Evolutionary conservation across 148 eudicot species (phyloP).

Genomic region (Vaccinium corymbosum): DNA sequence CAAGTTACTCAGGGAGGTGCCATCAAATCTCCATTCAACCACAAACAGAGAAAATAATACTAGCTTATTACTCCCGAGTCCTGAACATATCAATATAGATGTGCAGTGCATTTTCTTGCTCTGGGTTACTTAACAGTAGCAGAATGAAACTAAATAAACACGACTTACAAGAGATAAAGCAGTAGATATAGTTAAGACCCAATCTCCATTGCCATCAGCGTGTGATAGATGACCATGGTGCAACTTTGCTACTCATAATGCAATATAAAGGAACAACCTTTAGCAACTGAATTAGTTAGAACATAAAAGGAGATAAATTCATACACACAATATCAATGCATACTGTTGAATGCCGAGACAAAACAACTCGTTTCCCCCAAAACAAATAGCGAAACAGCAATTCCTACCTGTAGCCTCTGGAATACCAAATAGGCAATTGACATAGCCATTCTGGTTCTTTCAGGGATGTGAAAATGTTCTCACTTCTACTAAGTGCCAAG

Average conservation of each 20-base stretch:
- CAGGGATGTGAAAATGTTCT: background rate
- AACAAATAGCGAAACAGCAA: background rate
- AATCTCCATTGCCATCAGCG: constrained; percentile 99
- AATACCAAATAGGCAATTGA: background rate
- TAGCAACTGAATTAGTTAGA: constrained; percentile 8
- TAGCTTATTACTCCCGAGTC: constrained; percentile 3
- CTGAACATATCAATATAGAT: background rate
- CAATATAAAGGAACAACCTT: constrained; percentile 9
- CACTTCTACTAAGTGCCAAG: background rate
- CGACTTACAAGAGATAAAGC: constrained; percentile 87
- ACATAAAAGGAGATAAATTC: background rate
- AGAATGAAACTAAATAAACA: constrained; percentile 10
- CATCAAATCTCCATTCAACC: background rate
- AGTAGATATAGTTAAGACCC: constrained; percentile 90
- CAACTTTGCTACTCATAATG: constrained; percentile 59
- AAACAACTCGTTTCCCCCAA: background rate
- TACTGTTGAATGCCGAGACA: background rate
- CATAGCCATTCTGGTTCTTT: background rate
- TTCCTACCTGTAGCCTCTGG: background rate
- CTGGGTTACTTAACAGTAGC: background rate
- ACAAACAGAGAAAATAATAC: background rate
- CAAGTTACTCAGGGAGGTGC: background rate
- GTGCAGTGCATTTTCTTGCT: background rate
- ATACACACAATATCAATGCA: background rate
- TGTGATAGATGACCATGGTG: constrained; percentile 84